Base-by-base conservation (phyloP, 2,329 filamentous ascomycete species). In the Teratosphaeriaceae sp. region DNA sequence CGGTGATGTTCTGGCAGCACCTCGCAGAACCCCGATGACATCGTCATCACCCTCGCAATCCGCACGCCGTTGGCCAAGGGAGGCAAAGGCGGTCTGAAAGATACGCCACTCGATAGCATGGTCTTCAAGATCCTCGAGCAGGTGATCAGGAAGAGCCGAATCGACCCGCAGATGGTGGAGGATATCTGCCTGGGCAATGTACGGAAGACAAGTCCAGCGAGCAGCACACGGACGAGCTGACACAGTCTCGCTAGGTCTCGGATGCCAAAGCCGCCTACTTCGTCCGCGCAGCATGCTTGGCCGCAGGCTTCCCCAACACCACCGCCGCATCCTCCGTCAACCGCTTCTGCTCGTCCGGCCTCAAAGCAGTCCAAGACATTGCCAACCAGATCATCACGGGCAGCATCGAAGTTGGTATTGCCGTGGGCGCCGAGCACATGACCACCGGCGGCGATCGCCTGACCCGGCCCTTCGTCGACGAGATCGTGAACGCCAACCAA, bases 261-360 rank as follows among this genome's bases (percentile, higher is more conserved):
- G 88, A 95, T 57, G 73, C 73, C 54, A 90, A 92, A 67, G 86
- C 89, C 44, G 80, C 90, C 44, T 96, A 96, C 78, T 90, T 94
- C 66, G 73, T 85, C 60, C 90, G 92, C 56, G 88, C 89, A 40
- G 88, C 92, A 35, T 76, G 85, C 50, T 84, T 97, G 49, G 86
- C 88, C 37, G 92, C 92, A 45, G 92, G 92, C 55, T 94, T 92
- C 73, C 89, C 92, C 54, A 89, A 92, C 72, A 96, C 90, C 5
- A 77, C 86, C 38, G 79, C 80, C 52, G 87, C 85, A 51, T 89
- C 78, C 33, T 82, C 84, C 33, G 76, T 94, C 45, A 97, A 97
- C 75, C 84, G 92, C 49, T 97, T 98, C 81, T 98, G 92, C 76
- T 94, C 88, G 27, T 96, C 89, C 0, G 92, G 92, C 26, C 82